Percentiles rank a stretch among this genome's conserved stretches.
These are phyloP conservation scores for Tricholoma hemisulphureum DNA, from an alignment of 768 basidiomycete species.

Conservation along the genomic window DNA sequence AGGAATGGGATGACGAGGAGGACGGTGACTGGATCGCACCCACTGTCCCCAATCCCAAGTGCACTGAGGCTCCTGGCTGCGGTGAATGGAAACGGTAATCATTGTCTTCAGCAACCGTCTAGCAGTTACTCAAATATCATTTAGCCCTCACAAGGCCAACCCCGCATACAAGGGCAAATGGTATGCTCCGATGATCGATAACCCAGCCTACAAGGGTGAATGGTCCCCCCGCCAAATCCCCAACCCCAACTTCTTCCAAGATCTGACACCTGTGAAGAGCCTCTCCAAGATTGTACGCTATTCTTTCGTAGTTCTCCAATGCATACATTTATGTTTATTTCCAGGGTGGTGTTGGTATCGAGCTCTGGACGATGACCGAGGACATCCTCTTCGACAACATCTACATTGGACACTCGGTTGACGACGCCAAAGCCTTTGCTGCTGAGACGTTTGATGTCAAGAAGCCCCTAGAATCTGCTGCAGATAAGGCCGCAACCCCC, in stretches of 20 bases:
- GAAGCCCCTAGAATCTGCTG: conserved; percentile 73
- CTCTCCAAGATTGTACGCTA: conserved; percentile 78
- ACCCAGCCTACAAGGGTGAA: conserved; percentile 95
- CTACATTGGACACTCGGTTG: conserved; percentile 86
- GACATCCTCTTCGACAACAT: conserved; percentile 93
- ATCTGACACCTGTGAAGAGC: conserved; percentile 74
- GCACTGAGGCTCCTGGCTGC: conserved; percentile 87
- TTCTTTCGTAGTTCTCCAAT: background rate
- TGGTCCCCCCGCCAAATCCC: conserved; percentile 91
- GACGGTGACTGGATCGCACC: conserved; percentile 99
- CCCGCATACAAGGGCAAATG: conserved; percentile 98
- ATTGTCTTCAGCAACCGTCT: no score
- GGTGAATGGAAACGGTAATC: conserved; percentile 87
- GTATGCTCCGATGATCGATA: conserved; percentile 92
- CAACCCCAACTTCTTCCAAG: conserved; percentile 92
- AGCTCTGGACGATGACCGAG: conserved; percentile 99
- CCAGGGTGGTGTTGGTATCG: conserved; percentile 94
- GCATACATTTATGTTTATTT: conserved; percentile 8
- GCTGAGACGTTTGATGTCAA: conserved; percentile 90
- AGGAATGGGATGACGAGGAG: conserved; percentile 99
- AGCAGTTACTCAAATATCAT: background rate
- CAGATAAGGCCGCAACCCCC: conserved; percentile 52
- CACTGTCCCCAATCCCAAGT: conserved; percentile 85
- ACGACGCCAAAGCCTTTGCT: conserved; percentile 82
- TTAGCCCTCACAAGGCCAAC: conserved; percentile 83